Base-by-base conservation (phyloP, 768 basidiomycete species). In the Lactarius hengduanensis region DNA sequence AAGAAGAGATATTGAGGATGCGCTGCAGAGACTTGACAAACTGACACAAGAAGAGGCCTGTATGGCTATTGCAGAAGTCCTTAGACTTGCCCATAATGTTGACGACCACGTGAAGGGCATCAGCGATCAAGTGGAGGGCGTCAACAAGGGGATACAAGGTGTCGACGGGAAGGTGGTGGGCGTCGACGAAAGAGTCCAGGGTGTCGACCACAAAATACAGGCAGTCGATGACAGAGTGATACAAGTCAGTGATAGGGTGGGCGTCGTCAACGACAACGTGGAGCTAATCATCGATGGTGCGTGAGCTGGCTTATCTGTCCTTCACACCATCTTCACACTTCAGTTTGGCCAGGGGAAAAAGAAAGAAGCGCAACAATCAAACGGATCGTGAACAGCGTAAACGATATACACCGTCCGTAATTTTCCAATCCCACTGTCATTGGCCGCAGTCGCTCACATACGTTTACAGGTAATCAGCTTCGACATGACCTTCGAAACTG, bases 41-140 rank as follows among this genome's bases (percentile, higher is more conserved):
- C 9, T 45, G 43, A 45, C 43, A 1, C 43, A 45, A 45, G 56
- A 57, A 34, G 56, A 57, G 56, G 30, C 34, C 9, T n/a, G 18
- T 10, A 57, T 57, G 56, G 56, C 56, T 16, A 36, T 34, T 20
- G 61, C 62, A 32, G n/a, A 38, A 57, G 43, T 28, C 9, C 22
- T 62, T 20, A 53, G 22, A n/a, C 26, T 34, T 7, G 8, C 61
- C 11, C 61, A 55, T 20, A 13, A 28, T 4, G 13, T 43, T 20
- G 26, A 22, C 6, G 38, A 15, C 9, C 15, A 41, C 9, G 53
- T 32, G 20, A 28, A 16, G 28, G 26, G 11, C 15, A 26, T 61
- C 13, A 11, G n/a, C 22, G n/a, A 34, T 5, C 15, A 38, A 8
- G 47, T 61, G 3, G 5, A 36, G 3, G 47, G 15, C 32, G 22